Conservation (phyloP, 331 rosid genomes). For the Erythrophleum ivorense region DNA sequence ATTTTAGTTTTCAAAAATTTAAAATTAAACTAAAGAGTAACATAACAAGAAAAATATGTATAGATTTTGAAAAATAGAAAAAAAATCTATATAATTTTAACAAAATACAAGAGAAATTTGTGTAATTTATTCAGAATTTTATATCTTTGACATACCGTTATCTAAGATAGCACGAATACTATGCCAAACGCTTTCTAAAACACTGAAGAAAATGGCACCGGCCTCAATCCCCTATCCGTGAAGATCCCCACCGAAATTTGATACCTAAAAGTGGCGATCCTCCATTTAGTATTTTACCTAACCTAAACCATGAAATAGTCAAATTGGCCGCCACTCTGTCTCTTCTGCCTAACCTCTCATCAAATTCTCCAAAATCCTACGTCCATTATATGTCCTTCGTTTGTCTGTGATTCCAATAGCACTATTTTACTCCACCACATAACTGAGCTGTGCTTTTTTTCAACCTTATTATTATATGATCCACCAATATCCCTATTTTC, state of each 20-base stretch:
- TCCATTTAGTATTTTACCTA: slow-evolving; percentile 39
- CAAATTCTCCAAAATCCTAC: slow-evolving; percentile 25
- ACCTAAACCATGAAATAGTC: slow-evolving; percentile 40
- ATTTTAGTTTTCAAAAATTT: too few relatives aligned
- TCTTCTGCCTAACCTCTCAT: slow-evolving; percentile 42
- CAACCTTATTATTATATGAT: slow-evolving; percentile 28
- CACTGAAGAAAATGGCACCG: slow-evolving; percentile 27
- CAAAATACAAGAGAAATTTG: too few relatives aligned
- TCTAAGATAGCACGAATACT: not conserved
- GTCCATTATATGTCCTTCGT: slow-evolving; percentile 16
- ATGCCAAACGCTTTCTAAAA: not conserved
- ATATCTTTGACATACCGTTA: not conserved
- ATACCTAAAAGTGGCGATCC: slow-evolving; percentile 46
- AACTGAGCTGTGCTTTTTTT: slow-evolving; percentile 27
- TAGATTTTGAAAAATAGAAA: too few relatives aligned
- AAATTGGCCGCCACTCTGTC: slow-evolving; percentile 38
- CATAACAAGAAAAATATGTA: too few relatives aligned
- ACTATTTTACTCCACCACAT: slow-evolving; percentile 32
- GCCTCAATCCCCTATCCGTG: slow-evolving; percentile 19
- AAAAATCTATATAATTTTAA: too few relatives aligned
- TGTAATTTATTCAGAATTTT: too few relatives aligned
- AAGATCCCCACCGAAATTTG: slow-evolving; percentile 48
- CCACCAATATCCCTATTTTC: slow-evolving; percentile 31
- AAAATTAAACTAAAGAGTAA: too few relatives aligned
- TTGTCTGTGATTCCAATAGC: slow-evolving; percentile 35